Base-by-base conservation (phyloP, 2,329 filamentous ascomycete species). In the Xenosphaeropsis pyriputrescens region DNA sequence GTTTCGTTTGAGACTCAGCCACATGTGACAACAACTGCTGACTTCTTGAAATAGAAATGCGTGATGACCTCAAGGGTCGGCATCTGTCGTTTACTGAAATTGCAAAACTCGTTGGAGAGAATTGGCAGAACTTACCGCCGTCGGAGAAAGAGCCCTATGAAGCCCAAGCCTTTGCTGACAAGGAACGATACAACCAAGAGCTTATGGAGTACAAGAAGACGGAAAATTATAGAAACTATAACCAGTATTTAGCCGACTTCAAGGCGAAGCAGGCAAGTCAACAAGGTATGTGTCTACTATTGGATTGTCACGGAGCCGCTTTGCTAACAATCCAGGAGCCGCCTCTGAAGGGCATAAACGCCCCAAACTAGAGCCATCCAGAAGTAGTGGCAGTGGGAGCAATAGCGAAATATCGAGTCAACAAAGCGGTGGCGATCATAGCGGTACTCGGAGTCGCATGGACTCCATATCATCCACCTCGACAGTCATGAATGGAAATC, bases 51-150 rank as follows among this genome's bases (percentile, higher is more conserved):
- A 26, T 45, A 83, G 78, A 81, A 57, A 80, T 85, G 58, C 73
- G 84, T 48, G 84, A 89, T 48, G 74, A 82, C 16, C 59, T 89
- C 17, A 85, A 83, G 52, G 80, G 76, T 3, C 75, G 81, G 41
- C 82, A 80, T 35, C 60, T 89, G 4, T 81, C 78, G 1, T 91
- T 91, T 49, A 86, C 82, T 2, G 82, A 88, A 50, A 86, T 89
- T 44, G 83, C 83, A 9, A 88, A 88, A 50, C 62, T 85, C 1
- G 83, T 88, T 1, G 83, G 83, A 6, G 82, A 89, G 51, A 74
- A 81, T 50, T 89, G 83, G 83, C 83, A 89, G 52, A 77, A 73
- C 37, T 59, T 89, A 7, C 64, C 72, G 2, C 65, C 73, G 1
- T 57, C 63, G 1, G 76, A 83, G 46, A 82, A 83, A 50, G 82